These are phyloP conservation scores for Pseudocercospora eumusae DNA, from an alignment of 2,329 filamentous ascomycete species.

Conservation along the genomic window DNA sequence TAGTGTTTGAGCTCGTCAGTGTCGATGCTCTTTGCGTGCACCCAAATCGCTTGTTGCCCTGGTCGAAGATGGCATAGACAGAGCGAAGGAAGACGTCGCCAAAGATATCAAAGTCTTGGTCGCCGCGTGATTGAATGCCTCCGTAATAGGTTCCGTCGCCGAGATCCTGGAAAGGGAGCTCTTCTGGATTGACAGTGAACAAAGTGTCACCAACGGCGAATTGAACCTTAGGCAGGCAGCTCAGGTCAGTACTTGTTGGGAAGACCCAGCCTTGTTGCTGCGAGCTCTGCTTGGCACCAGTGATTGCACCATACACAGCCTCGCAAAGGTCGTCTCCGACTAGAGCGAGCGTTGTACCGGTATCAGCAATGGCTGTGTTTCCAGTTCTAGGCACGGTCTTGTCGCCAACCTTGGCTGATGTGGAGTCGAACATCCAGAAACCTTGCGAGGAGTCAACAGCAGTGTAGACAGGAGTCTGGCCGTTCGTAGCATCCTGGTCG, in stretches of 20 bases:
- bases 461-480: slow-evolving; percentile 52
- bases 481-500: slow-evolving; percentile 59
- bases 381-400: slow-evolving; percentile 56
- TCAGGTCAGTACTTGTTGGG: slow-evolving; percentile 54
- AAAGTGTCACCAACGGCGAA: slow-evolving; percentile 64
- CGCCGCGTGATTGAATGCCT: slow-evolving; percentile 64
- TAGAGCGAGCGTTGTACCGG: slow-evolving; percentile 68
- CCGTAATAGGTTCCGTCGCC: slow-evolving; percentile 62
- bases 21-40: slow-evolving; percentile 50
- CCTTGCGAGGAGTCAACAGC: slow-evolving; percentile 64
- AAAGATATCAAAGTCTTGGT: slow-evolving; percentile 62
- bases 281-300: slow-evolving; percentile 50
- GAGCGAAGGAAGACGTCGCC: slow-evolving; percentile 66
- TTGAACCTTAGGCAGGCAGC: slow-evolving; percentile 61
- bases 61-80: slow-evolving; percentile 66
- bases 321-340: slow-evolving; percentile 62
- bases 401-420: slow-evolving; percentile 46
- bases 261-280: slow-evolving; percentile 58
- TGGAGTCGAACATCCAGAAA: slow-evolving; percentile 68
- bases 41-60: slow-evolving; percentile 60
- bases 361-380: slow-evolving; percentile 70
- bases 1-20: slow-evolving; percentile 8
- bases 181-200: slow-evolving; percentile 64
- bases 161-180: slow-evolving; percentile 60
- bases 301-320: slow-evolving; percentile 64